Evolutionary conservation across 768 basidiomycete genomes (phyloP), one percentile per base, ranked within the genome.

Genomic region (Mycena rosella): DNA sequence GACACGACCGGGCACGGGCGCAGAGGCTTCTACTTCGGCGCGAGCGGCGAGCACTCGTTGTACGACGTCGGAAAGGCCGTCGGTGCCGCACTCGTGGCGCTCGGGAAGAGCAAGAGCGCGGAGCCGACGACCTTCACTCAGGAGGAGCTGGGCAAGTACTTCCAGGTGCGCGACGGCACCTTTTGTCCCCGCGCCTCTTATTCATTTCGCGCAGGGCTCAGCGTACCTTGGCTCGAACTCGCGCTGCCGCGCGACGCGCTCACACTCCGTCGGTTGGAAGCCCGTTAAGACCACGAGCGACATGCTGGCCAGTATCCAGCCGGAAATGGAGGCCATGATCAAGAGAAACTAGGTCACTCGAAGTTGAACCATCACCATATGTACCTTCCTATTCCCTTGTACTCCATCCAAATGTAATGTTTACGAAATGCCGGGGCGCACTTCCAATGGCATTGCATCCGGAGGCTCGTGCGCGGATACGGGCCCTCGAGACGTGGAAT

Each of bases 21-120:
- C 8, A 83, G 84, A 29, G 88, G 88, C 0, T 83, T 81, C 44
- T 89, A 88, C 72, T 87, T 88, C 67, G 87, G 80, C 18, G 86
- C 80, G 65, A 86, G 78, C 65, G 87, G 83, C 48, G 85, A 89
- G 57, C 82, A 86, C 59, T 80, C 74, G 2, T 42, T 84, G 24
- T 82, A 82, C 47, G 81, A 85, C 15, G 74, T 88, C 26, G 77
- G 76, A 26, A 79, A 77, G 57, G 78, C 77, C 0, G 80, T 87
- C 42, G 80, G 79, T 1, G 75, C 80, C 26, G 80, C 74, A 3
- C 67, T 87, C 15, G 75, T 82, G 20, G 78, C 77, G 2, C 67
- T 81, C 11, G 83, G 83, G 2, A 81, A 79, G 68, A 75, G 76
- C 44, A 74, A 74, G 56, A 79, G 54, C 62, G 69, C 75, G n/a